These are phyloP conservation scores for Austroboletus niveus DNA, from an alignment of 1,284 basidiomycete genomes.

Conservation along the genomic window DNA sequence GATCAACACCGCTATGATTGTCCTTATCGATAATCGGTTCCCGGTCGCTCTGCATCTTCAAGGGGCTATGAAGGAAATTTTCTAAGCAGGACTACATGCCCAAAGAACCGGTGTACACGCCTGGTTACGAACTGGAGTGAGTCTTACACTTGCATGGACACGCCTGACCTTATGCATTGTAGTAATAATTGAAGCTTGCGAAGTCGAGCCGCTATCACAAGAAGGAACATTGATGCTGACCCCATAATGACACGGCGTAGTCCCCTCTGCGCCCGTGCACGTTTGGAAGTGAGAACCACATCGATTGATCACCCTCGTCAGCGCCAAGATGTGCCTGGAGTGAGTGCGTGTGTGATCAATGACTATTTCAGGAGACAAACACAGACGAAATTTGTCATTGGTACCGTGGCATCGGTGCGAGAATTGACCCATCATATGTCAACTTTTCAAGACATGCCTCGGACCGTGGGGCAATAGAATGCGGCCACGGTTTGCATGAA, in stretches of 20 bases:
- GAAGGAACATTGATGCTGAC: slow-evolving; percentile 8
- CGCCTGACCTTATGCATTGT: too few relatives aligned
- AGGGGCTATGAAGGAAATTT: too few relatives aligned
- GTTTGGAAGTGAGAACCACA: background rate
- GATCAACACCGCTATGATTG: too few relatives aligned
- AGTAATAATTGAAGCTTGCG: too few relatives aligned
- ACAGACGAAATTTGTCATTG: background rate
- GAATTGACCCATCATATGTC: slow-evolving; percentile 1
- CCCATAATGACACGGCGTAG: background rate
- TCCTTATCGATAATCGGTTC: too few relatives aligned
- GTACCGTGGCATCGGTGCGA: background rate
- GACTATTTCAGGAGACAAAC: background rate
- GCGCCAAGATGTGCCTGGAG: too few relatives aligned
- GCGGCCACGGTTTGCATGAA: background rate
- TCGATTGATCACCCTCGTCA: background rate
- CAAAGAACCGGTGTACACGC: too few relatives aligned
- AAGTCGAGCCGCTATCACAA: background rate
- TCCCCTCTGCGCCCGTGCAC: background rate
- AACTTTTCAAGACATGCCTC: slow-evolving; percentile 8
- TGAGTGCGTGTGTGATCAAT: background rate
- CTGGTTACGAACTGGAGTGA: too few relatives aligned
- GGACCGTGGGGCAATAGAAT: slow-evolving; percentile 8
- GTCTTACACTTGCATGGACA: too few relatives aligned
- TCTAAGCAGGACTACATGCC: too few relatives aligned
- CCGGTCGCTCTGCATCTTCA: too few relatives aligned